Base-by-base conservation (phyloP, 2,329 filamentous ascomycete genomes). In the Fusarium falciforme region DNA sequence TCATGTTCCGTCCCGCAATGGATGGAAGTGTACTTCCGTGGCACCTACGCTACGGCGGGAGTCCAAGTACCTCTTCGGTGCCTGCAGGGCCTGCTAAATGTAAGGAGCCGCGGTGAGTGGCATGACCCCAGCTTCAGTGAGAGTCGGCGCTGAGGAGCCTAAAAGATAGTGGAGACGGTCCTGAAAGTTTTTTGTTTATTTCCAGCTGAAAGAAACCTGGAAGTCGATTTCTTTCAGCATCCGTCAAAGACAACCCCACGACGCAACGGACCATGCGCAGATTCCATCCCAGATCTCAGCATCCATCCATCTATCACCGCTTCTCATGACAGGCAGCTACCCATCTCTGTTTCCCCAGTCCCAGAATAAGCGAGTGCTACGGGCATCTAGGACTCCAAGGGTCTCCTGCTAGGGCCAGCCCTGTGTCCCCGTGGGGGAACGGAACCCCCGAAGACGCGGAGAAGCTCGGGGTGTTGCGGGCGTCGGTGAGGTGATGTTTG, bases 1-100 rank as follows among this genome's bases (percentile, higher is more conserved):
- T 31, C 57, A 69, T 64, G 52, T 72, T 73, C 71, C 68, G 60
- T 72, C 60, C 52, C 68, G 31, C 60, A 31, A 36, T 36, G 35
- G 35, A 36, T 22, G 40, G n/a, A 44, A 59, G 25, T 61, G 20
- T 54, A 69, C 61, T 55, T 72, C 27, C 49, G 25, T 29, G n/a
- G 38, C 42, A 33, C 54, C 42, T 73, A 42, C 27, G 29, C 17
- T 38, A 40, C 22, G n/a, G 17, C n/a, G 22, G n/a, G 22, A 40
- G 35, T 54, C 17, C 29, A 65, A 36, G 64, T 71, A 71, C 52
- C 14, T 31, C 25, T 17, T 38, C 22, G 36, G 25, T 49, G 20
- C 20, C 14, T 35, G 31, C 59, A 49, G 40, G 22, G 20, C 14
- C 6, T 35, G 29, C 36, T 61, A 49, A 61, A 61, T 61, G 59